Percentiles rank a stretch among this genome's conserved stretches.
phyloP scores from a whole-genome alignment of 2,329 filamentous ascomycete species.

The Trichoderma hamatum region DNA sequence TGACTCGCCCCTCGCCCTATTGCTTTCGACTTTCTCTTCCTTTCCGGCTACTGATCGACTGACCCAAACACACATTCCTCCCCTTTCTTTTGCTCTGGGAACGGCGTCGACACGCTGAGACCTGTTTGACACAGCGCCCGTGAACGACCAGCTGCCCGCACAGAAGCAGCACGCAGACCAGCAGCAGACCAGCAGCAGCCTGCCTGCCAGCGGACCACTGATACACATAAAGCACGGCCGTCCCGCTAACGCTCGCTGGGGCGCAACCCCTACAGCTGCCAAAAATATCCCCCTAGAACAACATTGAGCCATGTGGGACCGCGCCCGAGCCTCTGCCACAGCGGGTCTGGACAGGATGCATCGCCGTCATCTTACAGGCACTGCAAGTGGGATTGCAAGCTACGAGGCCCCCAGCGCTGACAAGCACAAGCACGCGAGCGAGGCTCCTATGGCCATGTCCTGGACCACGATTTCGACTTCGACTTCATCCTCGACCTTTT shows the following conservation, averaged over 20 bases:
- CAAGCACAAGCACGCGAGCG: slow-evolving; percentile 10
- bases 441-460: not conserved
- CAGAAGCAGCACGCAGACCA: not conserved
- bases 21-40: not conserved
- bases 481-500: slow-evolving; percentile 3
- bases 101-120: slow-evolving; percentile 13
- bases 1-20: not conserved
- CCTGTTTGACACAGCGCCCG: slow-evolving; percentile 17
- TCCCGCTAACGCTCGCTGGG: slow-evolving; percentile 3
- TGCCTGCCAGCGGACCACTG: slow-evolving; percentile 1
- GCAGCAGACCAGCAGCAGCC: not conserved
- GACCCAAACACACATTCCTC: not conserved
- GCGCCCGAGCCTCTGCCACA: slow-evolving; percentile 21
- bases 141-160: not conserved
- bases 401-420: slow-evolving; percentile 7
- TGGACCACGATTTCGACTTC: not conserved
- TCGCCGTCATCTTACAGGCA: not conserved
- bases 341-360: slow-evolving; percentile 25
- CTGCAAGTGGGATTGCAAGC: not conserved
- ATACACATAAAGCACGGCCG: not conserved
- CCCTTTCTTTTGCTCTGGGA: not conserved
- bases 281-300: slow-evolving; percentile 7
- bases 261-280: slow-evolving; percentile 9
- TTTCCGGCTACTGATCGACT: not conserved
- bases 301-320: slow-evolving; percentile 13